Percentiles rank a stretch among this genome's conserved stretches.
These are phyloP conservation scores for Malassezia vespertilionis DNA, from an alignment of 1,284 basidiomycete genomes.

Conservation along the genomic window DNA sequence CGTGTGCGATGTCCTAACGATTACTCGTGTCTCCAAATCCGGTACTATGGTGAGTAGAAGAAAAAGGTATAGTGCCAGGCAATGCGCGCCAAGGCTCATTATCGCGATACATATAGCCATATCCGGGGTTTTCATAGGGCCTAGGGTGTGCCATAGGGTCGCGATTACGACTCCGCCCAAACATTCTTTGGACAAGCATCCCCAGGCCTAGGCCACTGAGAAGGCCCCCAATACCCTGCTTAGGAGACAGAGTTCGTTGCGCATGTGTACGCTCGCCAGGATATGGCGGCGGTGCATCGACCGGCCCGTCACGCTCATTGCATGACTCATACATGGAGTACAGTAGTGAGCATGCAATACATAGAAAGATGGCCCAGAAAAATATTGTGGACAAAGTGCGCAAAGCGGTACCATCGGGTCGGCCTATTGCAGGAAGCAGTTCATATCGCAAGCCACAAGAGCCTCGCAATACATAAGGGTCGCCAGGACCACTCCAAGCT, in stretches of 20 bases:
- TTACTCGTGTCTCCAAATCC: slow-evolving; percentile 12
- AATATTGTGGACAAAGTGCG: slow-evolving; percentile 2
- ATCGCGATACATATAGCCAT: too few species aligned
- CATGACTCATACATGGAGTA: slow-evolving; percentile 3
- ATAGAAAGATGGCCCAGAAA: slow-evolving; percentile 10
- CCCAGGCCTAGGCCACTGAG: too few species aligned
- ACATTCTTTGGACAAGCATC: too few species aligned
- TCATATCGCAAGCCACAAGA: slow-evolving; percentile 14
- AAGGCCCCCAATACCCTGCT: too few species aligned
- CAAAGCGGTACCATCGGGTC: not conserved
- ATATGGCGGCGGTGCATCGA: too few species aligned
- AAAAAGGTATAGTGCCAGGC: too few species aligned
- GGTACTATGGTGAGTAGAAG: slow-evolving; percentile 2
- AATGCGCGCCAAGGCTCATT: too few species aligned
- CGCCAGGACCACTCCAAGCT: slow-evolving; percentile 9
- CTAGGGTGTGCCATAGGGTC: too few species aligned
- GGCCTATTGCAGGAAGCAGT: not conserved
- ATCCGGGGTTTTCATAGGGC: too few species aligned
- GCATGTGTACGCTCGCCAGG: not conserved
- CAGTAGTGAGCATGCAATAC: slow-evolving; percentile 11
- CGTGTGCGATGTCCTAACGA: slow-evolving; percentile 2
- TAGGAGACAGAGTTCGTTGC: not conserved
- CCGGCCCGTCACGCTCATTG: too few species aligned
- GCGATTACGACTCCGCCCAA: too few species aligned
- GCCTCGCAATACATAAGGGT: slow-evolving; percentile 8